phyloP scores from a whole-genome alignment of 352 stramenopile species.

The Plasmopara halstedii region DNA sequence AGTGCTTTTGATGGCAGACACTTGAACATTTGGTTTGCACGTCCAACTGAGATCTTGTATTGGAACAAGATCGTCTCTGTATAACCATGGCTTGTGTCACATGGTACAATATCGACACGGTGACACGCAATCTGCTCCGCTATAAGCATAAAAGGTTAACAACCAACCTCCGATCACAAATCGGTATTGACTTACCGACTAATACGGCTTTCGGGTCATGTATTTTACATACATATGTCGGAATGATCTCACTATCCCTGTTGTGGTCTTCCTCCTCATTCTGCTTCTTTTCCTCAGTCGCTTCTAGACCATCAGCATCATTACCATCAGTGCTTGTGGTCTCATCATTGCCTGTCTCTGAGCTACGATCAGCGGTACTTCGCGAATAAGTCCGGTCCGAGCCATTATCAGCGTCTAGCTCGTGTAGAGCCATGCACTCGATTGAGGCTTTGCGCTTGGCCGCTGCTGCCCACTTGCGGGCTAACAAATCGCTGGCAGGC shows the following conservation, averaged over 20 bases:
- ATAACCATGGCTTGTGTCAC: conserved; percentile 16
- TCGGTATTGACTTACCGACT: conserved; percentile 28
- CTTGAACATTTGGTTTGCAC: conserved; percentile 45
- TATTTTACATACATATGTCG: conserved; percentile 67
- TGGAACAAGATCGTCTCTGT: conserved; percentile 26
- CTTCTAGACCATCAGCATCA: conserved; percentile 11
- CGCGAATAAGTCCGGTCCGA: conserved; percentile 20
- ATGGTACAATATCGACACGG: conserved; percentile 44
- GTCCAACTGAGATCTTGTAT: conserved; percentile 63
- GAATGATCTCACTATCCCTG: conserved; percentile 24
- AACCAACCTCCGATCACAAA: background rate
- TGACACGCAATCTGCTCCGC: conserved; percentile 57
- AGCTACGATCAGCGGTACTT: conserved; percentile 38
- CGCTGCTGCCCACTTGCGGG: conserved; percentile 34
- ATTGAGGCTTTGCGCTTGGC: conserved; percentile 29
- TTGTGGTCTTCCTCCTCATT: conserved; percentile 23
- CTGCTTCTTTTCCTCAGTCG: conserved; percentile 15
- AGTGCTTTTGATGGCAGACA: conserved; percentile 54
- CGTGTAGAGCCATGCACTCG: conserved; percentile 18
- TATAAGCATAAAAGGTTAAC: conserved; percentile 15
- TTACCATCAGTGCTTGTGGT: conserved; percentile 23
- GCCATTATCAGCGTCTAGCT: conserved; percentile 19
- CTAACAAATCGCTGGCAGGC: conserved; percentile 31
- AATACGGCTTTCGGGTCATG: conserved; percentile 72
- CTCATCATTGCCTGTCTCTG: conserved; percentile 26